A percentile compares a stretch with the other conserved stretches of the same genome.
These are phyloP conservation scores for Mortierella hygrophila DNA, from an alignment of 192 early-diverging fungal genomes.

Conservation along the genomic window DNA sequence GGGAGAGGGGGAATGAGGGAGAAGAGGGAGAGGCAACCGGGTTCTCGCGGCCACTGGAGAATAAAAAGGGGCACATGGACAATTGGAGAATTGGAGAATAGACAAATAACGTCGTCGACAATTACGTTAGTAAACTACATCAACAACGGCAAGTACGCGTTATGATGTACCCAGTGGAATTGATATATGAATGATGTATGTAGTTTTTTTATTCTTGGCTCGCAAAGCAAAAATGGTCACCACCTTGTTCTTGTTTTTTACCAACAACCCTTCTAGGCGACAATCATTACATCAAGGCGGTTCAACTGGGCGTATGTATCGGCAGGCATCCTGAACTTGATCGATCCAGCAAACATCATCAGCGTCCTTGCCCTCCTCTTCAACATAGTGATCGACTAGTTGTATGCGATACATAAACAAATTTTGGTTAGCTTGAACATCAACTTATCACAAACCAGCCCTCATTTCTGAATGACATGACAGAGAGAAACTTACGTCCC, in stretches of 20 bases:
- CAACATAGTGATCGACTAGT: constrained; percentile 64
- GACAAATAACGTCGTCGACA: no score
- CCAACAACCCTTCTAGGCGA: constrained; percentile 56
- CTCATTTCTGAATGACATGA: neutral
- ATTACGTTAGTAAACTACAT: no score
- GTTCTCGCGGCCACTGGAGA: neutral
- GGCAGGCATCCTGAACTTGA: constrained; percentile 88
- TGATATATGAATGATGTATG: no score
- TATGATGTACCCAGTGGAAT: no score
- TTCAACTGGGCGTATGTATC: constrained; percentile 85
- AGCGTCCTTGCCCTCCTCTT: constrained; percentile 75
- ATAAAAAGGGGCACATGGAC: no score
- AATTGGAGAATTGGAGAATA: no score
- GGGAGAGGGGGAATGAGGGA: no score
- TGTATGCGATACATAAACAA: constrained; percentile 30
- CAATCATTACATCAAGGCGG: constrained; percentile 59
- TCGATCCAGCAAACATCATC: constrained; percentile 85
- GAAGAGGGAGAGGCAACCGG: neutral
- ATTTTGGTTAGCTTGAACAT: neutral
- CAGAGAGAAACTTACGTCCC: constrained; percentile 34
- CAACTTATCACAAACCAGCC: neutral
- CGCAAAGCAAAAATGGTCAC: no score
- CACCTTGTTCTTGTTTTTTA: neutral
- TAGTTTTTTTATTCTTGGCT: no score
- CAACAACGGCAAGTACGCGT: no score